phyloP scores from a whole-genome alignment of 345 rosid genomes.

The Salix brachista region DNA sequence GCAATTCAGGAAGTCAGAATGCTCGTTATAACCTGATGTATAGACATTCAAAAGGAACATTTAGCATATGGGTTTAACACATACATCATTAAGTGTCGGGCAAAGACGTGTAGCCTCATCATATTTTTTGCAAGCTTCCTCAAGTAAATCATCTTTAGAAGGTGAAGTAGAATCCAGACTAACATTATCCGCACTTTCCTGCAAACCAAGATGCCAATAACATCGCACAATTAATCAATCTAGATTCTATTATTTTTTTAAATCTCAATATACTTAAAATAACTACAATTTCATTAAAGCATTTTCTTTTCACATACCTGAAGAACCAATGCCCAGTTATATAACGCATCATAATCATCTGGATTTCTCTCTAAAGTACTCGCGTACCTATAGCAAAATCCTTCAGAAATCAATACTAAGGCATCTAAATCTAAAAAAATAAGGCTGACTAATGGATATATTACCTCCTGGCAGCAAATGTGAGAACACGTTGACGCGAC shows the following conservation, averaged over 20 bases:
- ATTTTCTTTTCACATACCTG: constrained; percentile 45
- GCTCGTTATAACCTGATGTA: not conserved
- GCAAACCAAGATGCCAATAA: constrained; percentile 28
- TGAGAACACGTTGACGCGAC: constrained; percentile 93
- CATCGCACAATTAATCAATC: not conserved
- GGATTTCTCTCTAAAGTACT: constrained; percentile 84
- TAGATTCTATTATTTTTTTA: too few relatives aligned
- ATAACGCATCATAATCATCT: constrained; percentile 90
- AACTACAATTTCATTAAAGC: not conserved
- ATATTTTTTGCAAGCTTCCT: constrained; percentile 96
- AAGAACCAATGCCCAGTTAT: constrained; percentile 99
- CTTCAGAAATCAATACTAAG: constrained; percentile 5
- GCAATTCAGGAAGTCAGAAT: constrained; percentile 1
- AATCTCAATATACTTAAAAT: not conserved
- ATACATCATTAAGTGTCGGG: constrained; percentile 94
- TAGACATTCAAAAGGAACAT: constrained; percentile 8
- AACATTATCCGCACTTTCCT: constrained; percentile 98
- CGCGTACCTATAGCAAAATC: constrained; percentile 65
- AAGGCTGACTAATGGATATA: too few relatives aligned
- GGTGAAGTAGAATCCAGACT: constrained; percentile 84
- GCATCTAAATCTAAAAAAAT: too few relatives aligned
- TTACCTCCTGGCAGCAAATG: constrained; percentile 95
- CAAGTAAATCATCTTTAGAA: constrained; percentile 91
- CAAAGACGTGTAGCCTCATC: constrained; percentile 89
- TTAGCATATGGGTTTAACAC: constrained; percentile 15